A percentile compares a stretch with the other conserved stretches of the same genome.
Conservation (phyloP, 495 filamentous ascomycete species). For the Aspergillus taichungensis region DNA sequence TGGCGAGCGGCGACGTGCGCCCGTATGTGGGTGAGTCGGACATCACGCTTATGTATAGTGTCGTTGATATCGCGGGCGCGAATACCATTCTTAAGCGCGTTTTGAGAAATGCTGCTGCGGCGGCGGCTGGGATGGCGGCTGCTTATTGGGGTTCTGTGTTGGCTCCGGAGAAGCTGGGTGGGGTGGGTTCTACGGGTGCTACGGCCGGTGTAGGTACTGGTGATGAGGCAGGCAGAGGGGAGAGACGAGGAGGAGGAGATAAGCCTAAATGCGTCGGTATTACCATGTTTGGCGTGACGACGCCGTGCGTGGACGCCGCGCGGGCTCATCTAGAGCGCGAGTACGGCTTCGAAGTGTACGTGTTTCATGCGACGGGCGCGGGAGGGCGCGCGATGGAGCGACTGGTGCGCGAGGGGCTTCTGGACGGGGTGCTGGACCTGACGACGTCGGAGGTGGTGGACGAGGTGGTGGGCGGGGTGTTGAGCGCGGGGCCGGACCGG, state of each 20-base stretch:
- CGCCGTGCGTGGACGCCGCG: constrained; percentile 45
- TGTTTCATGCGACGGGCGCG: constrained; percentile 62
- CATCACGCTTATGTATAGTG: constrained; percentile 59
- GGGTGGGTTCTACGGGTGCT: neutral
- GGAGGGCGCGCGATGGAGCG: constrained; percentile 63
- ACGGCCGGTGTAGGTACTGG: too few species aligned
- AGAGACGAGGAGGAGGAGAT: constrained; percentile 18
- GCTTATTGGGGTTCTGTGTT: constrained; percentile 20
- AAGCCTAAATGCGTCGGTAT: constrained; percentile 38
- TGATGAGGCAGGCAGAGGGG: constrained; percentile 10
- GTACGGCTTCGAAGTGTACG: constrained; percentile 44
- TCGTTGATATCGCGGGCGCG: constrained; percentile 60
- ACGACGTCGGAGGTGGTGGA: constrained; percentile 64
- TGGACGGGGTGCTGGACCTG: constrained; percentile 58
- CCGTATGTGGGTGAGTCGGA: constrained; percentile 55
- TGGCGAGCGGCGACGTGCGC: constrained; percentile 52
- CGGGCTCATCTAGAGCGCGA: constrained; percentile 33
- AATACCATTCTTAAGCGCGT: constrained; percentile 49
- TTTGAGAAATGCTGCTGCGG: constrained; percentile 51
- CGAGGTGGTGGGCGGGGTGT: constrained; percentile 49
- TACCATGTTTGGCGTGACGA: constrained; percentile 72
- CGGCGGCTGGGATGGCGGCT: constrained; percentile 46
- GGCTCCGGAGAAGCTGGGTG: neutral
- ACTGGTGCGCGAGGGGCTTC: constrained; percentile 38
- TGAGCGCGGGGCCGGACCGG: constrained; percentile 45